These are phyloP conservation scores for Eruca vesicaria DNA, from an alignment of 441 rosid genomes.

Conservation along the genomic window DNA sequence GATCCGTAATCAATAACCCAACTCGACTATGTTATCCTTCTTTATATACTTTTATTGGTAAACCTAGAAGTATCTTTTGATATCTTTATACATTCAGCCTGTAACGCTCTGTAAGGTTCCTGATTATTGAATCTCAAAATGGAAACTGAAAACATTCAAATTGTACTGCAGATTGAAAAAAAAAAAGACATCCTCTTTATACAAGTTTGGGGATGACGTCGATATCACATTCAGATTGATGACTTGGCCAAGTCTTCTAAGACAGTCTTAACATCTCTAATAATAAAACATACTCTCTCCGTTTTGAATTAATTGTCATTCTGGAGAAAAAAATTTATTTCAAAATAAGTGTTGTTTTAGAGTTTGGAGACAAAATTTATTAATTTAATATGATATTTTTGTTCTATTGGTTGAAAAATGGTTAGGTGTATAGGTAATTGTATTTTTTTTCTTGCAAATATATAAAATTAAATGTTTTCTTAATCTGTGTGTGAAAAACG, in stretches of 20 bases:
- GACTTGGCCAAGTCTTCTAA: neutral
- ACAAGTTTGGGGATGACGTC: neutral
- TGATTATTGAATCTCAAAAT: neutral
- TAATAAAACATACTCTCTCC: no score
- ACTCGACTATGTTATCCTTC: neutral
- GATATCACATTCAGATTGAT: neutral
- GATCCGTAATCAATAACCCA: conserved; percentile 4
- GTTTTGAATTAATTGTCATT: no score
- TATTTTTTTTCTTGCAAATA: no score
- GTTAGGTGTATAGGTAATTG: no score
- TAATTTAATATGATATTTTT: no score
- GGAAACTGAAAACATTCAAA: neutral
- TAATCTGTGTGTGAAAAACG: no score
- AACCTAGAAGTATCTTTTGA: neutral
- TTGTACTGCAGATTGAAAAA: neutral
- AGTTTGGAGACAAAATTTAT: no score
- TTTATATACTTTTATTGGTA: neutral
- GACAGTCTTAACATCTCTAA: no score
- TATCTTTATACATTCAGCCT: neutral
- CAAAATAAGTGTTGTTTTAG: no score
- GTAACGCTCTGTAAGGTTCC: neutral
- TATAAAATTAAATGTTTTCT: no score
- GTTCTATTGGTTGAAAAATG: no score
- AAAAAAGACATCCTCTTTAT: neutral
- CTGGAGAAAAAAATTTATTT: no score